Evolutionary conservation across 306 rosid species (phyloP), one percentile per base, ranked within the genome.

Genomic region (Vigna unguiculata): DNA sequence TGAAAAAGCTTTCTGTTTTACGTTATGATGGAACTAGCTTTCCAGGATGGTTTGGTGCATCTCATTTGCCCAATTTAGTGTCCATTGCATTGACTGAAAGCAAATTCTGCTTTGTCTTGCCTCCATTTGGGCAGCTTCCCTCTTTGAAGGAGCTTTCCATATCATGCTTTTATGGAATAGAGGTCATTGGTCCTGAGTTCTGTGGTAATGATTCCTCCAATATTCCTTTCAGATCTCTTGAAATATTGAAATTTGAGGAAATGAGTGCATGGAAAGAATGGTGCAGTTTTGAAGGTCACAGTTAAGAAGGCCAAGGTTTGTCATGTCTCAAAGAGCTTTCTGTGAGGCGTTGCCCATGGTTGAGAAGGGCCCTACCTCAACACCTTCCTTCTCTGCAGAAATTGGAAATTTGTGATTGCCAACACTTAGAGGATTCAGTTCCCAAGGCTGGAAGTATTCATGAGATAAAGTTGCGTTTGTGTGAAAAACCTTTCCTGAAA

Each of bases 111-210:
- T 62, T 43, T 43, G 14, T 49, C 17, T 74, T 74, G 6, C 85
- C 87, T 6, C 70, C 85, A 21, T 72, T 72, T 60, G 83, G 83
- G 20, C 78, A 53, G 12, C 53, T 81, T 2, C 78, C 78, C 5
- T 61, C 21, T 1, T 34, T 84, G 46, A 81, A 73, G 34, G 32
- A 19, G 65, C 85, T 81, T 15, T n/a, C 4, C 0, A 77, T 80
- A 13, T 34, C n/a, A 13, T 4, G 69, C 25, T 67, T 78, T 73
- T 12, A 51, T 1, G 54, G 58, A 15, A 17, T 81, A 43, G 55
- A 43, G 24, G 55, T 30, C 24, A 52, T 81, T 5, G 85, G 75
- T 0, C 13, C 15, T 7, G 85, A 84, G 63, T 80, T 84, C 24
- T 77, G 36, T 32, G 68, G 45, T 49, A 9, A 46, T 15, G 41